phyloP scores from a whole-genome alignment of 257 asterid species.

The Knoxia roxburghii region DNA sequence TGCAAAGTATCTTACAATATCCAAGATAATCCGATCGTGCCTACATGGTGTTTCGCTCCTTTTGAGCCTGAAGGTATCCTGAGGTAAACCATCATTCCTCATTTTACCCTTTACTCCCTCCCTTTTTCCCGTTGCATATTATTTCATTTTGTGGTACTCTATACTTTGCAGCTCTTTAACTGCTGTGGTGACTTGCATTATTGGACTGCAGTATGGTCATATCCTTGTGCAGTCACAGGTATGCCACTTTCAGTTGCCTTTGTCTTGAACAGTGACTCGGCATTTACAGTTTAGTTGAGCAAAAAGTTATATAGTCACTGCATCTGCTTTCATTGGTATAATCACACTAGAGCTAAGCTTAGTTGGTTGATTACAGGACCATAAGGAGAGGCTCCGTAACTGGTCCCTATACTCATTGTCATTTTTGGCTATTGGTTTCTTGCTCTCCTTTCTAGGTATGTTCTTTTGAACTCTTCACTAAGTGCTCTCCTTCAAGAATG shows the following conservation, averaged over 20 bases:
- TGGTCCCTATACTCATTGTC: conserved; percentile 60
- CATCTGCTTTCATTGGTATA: conserved; percentile 2
- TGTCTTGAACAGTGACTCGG: not conserved
- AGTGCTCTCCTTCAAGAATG: not conserved
- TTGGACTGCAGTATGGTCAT: conserved; percentile 89
- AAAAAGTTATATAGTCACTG: not conserved
- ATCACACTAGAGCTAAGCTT: conserved; percentile 21
- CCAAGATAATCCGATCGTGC: conserved; percentile 36
- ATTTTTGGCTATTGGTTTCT: conserved; percentile 51
- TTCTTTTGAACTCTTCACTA: conserved; percentile 1
- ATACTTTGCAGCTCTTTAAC: conserved; percentile 59
- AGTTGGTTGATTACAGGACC: conserved; percentile 42
- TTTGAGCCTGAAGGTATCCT: conserved; percentile 92
- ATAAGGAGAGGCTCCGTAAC: conserved; percentile 57
- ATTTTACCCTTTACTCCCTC: conserved; percentile 3
- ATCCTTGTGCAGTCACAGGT: conserved; percentile 64
- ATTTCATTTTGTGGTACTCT: not conserved
- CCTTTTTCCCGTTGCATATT: not conserved
- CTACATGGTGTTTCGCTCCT: conserved; percentile 70
- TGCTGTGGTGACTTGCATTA: conserved; percentile 65
- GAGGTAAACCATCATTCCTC: conserved; percentile 44
- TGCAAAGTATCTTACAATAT: conserved; percentile 48
- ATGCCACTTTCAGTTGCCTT: conserved; percentile 2
- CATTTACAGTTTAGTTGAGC: not conserved
- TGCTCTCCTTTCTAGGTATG: conserved; percentile 60